Evolutionary conservation across 768 basidiomycete genomes (phyloP).

Genomic region (Hirschioporus abietinus): DNA sequence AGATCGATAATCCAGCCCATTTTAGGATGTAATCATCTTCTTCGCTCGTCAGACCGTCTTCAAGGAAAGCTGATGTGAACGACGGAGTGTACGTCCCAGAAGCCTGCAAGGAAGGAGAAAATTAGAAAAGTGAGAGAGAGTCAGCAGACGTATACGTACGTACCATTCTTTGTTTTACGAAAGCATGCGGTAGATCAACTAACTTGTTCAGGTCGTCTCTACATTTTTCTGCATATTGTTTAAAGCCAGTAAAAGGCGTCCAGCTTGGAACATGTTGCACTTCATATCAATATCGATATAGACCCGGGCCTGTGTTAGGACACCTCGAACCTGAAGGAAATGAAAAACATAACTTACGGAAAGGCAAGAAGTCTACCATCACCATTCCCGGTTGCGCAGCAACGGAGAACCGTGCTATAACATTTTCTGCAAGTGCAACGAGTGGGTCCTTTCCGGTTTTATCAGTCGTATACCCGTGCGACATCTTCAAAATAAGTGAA

Average conservation of each 20-base stretch:
- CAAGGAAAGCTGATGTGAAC: conserved; percentile 15
- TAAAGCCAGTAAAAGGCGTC: conserved; percentile 17
- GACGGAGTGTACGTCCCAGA: conserved; percentile 17
- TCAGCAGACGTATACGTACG: conserved; percentile 12
- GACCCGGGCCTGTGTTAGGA: no score
- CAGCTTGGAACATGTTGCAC: conserved; percentile 16
- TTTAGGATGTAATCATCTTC: conserved; percentile 9
- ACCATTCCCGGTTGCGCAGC: conserved; percentile 5
- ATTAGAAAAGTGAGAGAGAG: conserved; percentile 7
- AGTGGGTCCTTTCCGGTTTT: conserved; percentile 9
- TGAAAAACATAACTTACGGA: conserved; percentile 17
- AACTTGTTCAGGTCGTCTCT: background rate
- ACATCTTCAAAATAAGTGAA: conserved; percentile 10
- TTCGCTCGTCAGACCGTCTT: conserved; percentile 2
- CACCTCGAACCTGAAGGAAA: no score
- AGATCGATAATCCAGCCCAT: conserved; percentile 10
- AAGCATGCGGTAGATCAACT: background rate
- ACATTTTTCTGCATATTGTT: conserved; percentile 5
- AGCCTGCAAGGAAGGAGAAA: no score
- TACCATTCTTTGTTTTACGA: conserved; percentile 4
- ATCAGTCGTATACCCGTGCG: conserved; percentile 14
- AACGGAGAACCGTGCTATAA: conserved; percentile 3
- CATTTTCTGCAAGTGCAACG: conserved; percentile 7
- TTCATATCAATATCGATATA: background rate
- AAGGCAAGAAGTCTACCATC: conserved; percentile 10